Base-by-base conservation (phyloP, 306 rosid species). In the Pterocarpus santalinus region DNA sequence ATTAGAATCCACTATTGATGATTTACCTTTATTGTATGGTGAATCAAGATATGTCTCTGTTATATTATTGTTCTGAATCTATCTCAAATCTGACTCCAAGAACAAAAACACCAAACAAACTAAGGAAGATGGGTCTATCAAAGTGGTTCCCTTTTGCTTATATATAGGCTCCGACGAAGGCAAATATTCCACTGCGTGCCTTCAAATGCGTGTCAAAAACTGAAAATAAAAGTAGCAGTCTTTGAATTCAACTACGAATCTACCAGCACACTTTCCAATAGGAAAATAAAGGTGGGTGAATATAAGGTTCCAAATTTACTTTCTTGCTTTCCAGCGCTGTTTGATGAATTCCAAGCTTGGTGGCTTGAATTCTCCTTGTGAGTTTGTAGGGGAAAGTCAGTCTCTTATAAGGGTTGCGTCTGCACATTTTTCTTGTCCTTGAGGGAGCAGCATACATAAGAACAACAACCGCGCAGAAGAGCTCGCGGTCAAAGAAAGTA, bases 341-440 rank as follows among this genome's bases (percentile, higher is more conserved):
- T 91, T 85, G 90, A 90, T 46, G 64, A 32, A 81, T 89, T 95
- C 97, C 92, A 92, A 84, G 87, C 79, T 66, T 8, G 17, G 34
- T 77, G 36, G 81, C 65, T 62, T 44, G 82, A 65, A 63, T 81
- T 34, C n/a, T 81, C 38, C 49, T 10, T 78, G 75, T 56, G 46
- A 9, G 65, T 28, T 67, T 46, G 67, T 22, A 71, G 74, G 43
- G 73, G 33, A 73, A 49, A 0, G 12, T 2, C 14, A 32, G 0
- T 9, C 68, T 8, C 16, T 38, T 65, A 64, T 56, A 67, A 57
- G 44, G 73, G 49, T 28, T 33, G 75, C 62, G 57, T 41, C 58
- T 55, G 1, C 74, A 28, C 32, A 10, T 15, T 6, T 64, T 33
- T 62, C 8, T 15, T 65, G 2, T 58, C 49, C 8, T 66, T 30